These are phyloP conservation scores for Cinnamomum micranthum DNA, from an alignment of 164 flowering plant genomes.

Conservation along the genomic window DNA sequence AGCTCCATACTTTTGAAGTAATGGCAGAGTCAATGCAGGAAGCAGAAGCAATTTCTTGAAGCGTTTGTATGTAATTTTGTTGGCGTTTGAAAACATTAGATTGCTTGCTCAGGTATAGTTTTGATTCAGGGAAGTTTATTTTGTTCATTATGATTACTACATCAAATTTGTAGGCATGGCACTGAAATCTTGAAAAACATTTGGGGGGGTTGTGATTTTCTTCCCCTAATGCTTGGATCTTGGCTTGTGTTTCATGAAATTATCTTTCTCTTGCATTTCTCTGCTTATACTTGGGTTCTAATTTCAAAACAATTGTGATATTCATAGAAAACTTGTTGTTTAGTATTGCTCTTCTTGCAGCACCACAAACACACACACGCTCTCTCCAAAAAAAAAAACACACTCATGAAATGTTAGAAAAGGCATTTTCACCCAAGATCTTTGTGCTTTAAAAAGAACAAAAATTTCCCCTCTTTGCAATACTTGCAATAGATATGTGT, in stretches of 20 bases:
- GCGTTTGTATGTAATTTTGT: background rate
- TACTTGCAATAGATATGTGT: too few relatives aligned
- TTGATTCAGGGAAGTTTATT: background rate
- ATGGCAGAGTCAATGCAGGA: background rate
- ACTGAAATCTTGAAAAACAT: too few relatives aligned
- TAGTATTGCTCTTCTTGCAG: background rate
- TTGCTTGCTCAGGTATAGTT: conserved; percentile 2
- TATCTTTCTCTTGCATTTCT: background rate
- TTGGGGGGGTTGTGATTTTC: background rate
- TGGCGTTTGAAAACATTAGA: background rate
- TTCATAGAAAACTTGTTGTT: too few relatives aligned
- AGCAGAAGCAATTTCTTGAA: background rate
- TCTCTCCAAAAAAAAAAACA: too few relatives aligned
- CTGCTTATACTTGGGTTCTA: background rate
- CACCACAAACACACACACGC: background rate
- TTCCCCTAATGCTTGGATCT: background rate
- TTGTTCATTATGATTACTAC: background rate
- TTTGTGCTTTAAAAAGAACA: background rate
- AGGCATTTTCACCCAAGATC: background rate
- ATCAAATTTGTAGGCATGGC: too few relatives aligned
- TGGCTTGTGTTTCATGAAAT: background rate
- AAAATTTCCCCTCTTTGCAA: too few relatives aligned
- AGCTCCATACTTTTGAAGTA: background rate
- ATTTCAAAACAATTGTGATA: background rate
- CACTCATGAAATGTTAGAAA: too few relatives aligned